Evolutionary conservation across 495 filamentous ascomycete species (phyloP).

Genomic region (Tetracladium marchalianum): DNA sequence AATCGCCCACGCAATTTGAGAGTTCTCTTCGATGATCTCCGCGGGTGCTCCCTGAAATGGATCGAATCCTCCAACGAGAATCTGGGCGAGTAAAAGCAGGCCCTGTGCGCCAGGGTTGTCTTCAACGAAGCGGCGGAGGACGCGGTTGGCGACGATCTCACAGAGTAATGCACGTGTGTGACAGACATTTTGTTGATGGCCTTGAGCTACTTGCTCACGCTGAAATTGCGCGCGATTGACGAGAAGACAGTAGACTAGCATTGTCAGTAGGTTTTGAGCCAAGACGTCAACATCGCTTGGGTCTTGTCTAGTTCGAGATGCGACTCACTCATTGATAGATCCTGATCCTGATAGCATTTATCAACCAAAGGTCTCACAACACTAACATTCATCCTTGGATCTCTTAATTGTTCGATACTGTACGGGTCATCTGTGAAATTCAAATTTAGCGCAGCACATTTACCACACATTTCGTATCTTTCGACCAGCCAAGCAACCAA

Average conservation of each 20-base stretch:
- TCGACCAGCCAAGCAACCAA: constrained; percentile 7
- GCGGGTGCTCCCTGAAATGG: constrained; percentile 55
- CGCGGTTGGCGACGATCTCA: constrained; percentile 55
- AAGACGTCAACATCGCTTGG: background rate
- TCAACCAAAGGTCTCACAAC: constrained; percentile 61
- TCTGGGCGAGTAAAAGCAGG: constrained; percentile 55
- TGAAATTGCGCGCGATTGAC: constrained; percentile 64
- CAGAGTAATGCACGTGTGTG: constrained; percentile 56
- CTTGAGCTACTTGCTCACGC: constrained; percentile 52
- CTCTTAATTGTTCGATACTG: constrained; percentile 55
- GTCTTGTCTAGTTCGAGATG: background rate
- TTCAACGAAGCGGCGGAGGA: constrained; percentile 58
- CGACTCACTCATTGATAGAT: constrained; percentile 50
- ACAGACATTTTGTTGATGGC: constrained; percentile 60
- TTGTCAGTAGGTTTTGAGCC: background rate
- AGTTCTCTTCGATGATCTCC: constrained; percentile 41
- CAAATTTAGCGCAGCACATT: background rate
- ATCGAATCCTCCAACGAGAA: constrained; percentile 63
- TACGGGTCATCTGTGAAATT: constrained; percentile 45
- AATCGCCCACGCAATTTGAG: constrained; percentile 30
- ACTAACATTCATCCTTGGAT: constrained; percentile 59
- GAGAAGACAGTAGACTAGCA: constrained; percentile 54
- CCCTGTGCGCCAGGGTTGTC: constrained; percentile 50
- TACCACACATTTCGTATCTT: constrained; percentile 22
- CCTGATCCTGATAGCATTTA: constrained; percentile 55